These are phyloP conservation scores for Globisporangium mamillatum DNA, from an alignment of 352 stramenopile genomes.

Conservation along the genomic window DNA sequence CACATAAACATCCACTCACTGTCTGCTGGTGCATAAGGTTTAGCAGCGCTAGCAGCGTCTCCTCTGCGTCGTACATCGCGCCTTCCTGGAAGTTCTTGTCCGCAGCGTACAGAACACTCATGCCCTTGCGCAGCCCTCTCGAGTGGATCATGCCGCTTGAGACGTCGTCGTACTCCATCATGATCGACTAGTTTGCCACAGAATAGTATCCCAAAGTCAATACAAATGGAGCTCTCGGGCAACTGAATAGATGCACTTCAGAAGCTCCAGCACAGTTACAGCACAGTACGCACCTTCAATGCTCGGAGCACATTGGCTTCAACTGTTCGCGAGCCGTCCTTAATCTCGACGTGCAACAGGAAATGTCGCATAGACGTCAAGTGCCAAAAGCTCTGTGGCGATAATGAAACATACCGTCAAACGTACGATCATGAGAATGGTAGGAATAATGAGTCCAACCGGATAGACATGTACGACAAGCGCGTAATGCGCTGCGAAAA, in stretches of 20 bases:
- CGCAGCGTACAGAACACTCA: constrained; percentile 80
- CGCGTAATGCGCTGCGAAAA: background rate
- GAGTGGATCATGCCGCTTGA: constrained; percentile 77
- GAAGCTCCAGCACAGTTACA: constrained; percentile 8
- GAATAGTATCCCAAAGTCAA: background rate
- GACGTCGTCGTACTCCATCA: constrained; percentile 83
- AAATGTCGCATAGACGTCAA: constrained; percentile 86
- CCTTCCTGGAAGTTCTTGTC: constrained; percentile 87
- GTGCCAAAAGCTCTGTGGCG: constrained; percentile 83
- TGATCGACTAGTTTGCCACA: constrained; percentile 38
- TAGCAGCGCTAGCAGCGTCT: constrained; percentile 77
- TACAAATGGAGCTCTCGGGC: background rate
- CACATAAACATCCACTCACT: constrained; percentile 8
- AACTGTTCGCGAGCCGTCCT: constrained; percentile 61
- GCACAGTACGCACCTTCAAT: constrained; percentile 34
- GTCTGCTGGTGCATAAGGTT: constrained; percentile 88
- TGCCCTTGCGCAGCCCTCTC: constrained; percentile 68
- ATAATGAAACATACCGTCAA: background rate
- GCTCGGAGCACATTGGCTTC: constrained; percentile 76
- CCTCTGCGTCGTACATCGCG: constrained; percentile 86
- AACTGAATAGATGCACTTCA: background rate
- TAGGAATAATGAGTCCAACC: background rate
- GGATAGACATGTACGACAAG: background rate
- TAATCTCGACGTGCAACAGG: constrained; percentile 84
- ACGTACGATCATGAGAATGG: background rate